Percentiles rank a stretch among this genome's conserved stretches.
Evolutionary conservation across 2,329 filamentous ascomycete genomes (phyloP).

Genomic region (Epichloe glyceriae): DNA sequence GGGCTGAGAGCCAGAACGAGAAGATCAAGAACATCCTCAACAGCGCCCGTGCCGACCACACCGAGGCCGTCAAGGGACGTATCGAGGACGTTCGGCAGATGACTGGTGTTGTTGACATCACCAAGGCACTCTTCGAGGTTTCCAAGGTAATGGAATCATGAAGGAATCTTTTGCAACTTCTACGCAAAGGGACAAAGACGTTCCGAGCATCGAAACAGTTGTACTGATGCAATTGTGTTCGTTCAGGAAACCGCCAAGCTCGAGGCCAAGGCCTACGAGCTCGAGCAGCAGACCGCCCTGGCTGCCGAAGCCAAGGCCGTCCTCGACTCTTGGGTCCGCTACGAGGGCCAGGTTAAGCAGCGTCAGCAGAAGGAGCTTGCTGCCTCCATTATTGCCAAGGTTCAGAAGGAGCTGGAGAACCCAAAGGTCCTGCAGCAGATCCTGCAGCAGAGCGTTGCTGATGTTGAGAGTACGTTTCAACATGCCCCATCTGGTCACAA

Average conservation of each 20-base stretch:
- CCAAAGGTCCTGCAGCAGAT: constrained; percentile 96
- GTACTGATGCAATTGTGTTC: constrained; percentile 1
- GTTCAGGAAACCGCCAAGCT: constrained; percentile 85
- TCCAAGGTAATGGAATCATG: constrained; percentile 60
- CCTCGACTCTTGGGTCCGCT: constrained; percentile 96
- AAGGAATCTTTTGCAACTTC: not conserved
- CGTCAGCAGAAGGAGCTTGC: constrained; percentile 96
- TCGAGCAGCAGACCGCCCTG: constrained; percentile 90
- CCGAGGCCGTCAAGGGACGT: constrained; percentile 83
- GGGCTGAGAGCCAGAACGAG: constrained; percentile 76
- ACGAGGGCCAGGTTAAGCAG: constrained; percentile 97
- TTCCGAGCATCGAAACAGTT: not conserved
- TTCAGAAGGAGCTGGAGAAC: constrained; percentile 97
- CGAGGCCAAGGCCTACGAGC: constrained; percentile 90
- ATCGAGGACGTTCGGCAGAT: constrained; percentile 94
- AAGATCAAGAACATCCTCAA: constrained; percentile 96
- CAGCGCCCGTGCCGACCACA: constrained; percentile 87
- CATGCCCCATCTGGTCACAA: too few relatives aligned
- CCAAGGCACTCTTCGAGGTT: constrained; percentile 92
- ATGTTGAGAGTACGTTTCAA: constrained; percentile 73
- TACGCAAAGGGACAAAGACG: not conserved
- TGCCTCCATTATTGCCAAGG: constrained; percentile 87
- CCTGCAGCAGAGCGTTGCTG: constrained; percentile 86
- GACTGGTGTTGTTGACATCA: constrained; percentile 86
- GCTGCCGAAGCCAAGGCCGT: constrained; percentile 88